These are phyloP conservation scores for Corymbia citriodora DNA, from an alignment of 441 rosid genomes.

Conservation along the genomic window DNA sequence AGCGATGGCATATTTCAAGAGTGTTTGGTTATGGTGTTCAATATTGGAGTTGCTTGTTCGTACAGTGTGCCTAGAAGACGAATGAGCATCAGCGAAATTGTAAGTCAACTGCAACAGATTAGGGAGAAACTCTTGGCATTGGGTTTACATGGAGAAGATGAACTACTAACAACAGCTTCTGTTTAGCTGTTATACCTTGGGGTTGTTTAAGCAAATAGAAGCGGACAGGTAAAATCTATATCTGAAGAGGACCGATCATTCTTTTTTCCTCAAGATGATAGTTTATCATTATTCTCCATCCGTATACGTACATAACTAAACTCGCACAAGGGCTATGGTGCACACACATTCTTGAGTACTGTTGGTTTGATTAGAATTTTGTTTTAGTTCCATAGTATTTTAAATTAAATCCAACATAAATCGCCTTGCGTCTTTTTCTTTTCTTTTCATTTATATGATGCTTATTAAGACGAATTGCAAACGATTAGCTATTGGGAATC, in stretches of 20 bases:
- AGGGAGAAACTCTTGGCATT: not conserved
- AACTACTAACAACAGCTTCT: not conserved
- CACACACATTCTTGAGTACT: not conserved
- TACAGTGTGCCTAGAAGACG: not conserved
- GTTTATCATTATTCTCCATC: not conserved
- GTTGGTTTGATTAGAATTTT: not conserved
- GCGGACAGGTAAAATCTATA: not conserved
- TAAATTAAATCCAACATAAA: not conserved
- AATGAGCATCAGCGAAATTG: not conserved
- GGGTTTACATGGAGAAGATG: not conserved
- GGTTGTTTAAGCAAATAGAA: not conserved
- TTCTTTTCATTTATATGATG: not conserved
- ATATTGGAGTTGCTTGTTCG: not conserved
- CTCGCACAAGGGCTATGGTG: not conserved
- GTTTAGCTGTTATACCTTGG: not conserved
- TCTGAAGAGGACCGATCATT: not conserved
- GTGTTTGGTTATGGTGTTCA: too few species aligned
- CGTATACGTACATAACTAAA: not conserved
- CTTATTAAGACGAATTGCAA: not conserved
- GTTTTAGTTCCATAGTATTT: not conserved
- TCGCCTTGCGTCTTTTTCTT: not conserved
- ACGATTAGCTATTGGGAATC: not conserved
- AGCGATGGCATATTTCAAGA: not conserved
- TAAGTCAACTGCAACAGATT: not conserved
- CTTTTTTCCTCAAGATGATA: not conserved